Evolutionary conservation across 2,329 filamentous ascomycete genomes (phyloP), one percentile per base, ranked within the genome.

Genomic region (Coleophoma crateriformis): DNA sequence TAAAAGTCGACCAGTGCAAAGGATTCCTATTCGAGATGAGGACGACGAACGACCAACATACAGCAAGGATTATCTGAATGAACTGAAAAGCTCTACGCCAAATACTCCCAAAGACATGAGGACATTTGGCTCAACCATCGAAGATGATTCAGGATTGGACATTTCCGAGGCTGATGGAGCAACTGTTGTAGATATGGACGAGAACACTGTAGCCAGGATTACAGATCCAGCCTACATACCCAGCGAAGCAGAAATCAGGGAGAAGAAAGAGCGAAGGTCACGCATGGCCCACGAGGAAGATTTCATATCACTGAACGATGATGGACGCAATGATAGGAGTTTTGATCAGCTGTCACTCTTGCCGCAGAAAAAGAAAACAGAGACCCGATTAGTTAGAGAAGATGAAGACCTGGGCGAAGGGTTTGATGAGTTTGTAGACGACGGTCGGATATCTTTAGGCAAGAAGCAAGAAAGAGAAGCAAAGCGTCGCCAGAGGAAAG

Each of bases 381-480:
- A 90, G 53, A 87, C 86, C 6, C 79, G 92, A 1, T 77, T 97
- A 2, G 79, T 90, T 6, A 80, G 78, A 39, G 90, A 96, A 33
- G 92, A 97, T 59, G 92, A 97, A 64, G 90, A 97, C 61, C 78
- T 96, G 0, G 88, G 88, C 35, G 94, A 97, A 69, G 91, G 90
- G 0, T 97, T 95, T 59, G 92, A 97, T 52, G 86, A 92, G 48
- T 96, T 88, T 60, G 88, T 94, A 8, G 88, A 94, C 38, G 89
- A 96, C 63, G 90, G 88, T 8, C 81, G 82, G 7, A 80, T 96
- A 10, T 81, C 88, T 1, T 74, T 96, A 0, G 89, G 90, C 33
- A 82, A 78, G 54, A 88, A 87, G 53, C 90, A 90, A 0, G 88
- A 94, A 67, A 81, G 79, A 17, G 88, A 90, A 58, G 85, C 81